A percentile compares a stretch with the other conserved stretches of the same genome.
Evolutionary conservation across 2,329 filamentous ascomycete species (phyloP).

Genomic region (Tolypocladium nubicola): DNA sequence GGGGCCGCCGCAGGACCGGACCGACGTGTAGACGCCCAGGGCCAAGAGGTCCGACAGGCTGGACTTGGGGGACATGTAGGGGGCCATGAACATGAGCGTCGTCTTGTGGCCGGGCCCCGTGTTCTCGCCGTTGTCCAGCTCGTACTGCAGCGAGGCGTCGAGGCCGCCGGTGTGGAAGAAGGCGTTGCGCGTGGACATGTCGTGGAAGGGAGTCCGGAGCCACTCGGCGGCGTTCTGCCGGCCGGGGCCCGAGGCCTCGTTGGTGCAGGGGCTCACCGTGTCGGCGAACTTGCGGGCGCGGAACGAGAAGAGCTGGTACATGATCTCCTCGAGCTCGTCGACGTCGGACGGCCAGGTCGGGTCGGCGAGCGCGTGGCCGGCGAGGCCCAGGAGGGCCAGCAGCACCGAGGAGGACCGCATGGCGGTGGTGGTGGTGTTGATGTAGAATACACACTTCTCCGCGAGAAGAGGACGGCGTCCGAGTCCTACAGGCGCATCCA

Average conservation of each 20-base stretch:
- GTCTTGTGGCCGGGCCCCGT: constrained; percentile 42
- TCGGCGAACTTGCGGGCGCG: constrained; percentile 43
- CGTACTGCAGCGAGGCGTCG: constrained; percentile 50
- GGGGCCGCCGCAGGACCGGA: constrained; percentile 48
- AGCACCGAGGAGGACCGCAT: constrained; percentile 14
- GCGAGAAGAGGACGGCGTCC: background rate
- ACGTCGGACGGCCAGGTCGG: constrained; percentile 50
- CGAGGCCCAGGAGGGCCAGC: constrained; percentile 26
- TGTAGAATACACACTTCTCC: background rate
- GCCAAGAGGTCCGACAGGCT: constrained; percentile 49
- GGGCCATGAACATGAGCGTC: constrained; percentile 42
- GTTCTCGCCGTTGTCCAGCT: constrained; percentile 45
- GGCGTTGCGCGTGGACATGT: constrained; percentile 45
- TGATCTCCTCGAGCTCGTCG: constrained; percentile 54
- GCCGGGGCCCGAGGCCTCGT: constrained; percentile 39
- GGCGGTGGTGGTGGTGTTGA: background rate
- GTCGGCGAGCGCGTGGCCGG: constrained; percentile 26
- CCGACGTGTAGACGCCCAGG: constrained; percentile 45
- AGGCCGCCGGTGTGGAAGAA: constrained; percentile 39
- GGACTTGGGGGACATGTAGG: constrained; percentile 38
- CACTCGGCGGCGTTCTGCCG: constrained; percentile 51
- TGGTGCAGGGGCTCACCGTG: constrained; percentile 45
- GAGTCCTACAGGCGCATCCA: background rate
- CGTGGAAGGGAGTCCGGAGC: constrained; percentile 51
- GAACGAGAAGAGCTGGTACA: constrained; percentile 47